phyloP scores from a whole-genome alignment of 495 filamentous ascomycete genomes.

The Penicillium pancosmium region DNA sequence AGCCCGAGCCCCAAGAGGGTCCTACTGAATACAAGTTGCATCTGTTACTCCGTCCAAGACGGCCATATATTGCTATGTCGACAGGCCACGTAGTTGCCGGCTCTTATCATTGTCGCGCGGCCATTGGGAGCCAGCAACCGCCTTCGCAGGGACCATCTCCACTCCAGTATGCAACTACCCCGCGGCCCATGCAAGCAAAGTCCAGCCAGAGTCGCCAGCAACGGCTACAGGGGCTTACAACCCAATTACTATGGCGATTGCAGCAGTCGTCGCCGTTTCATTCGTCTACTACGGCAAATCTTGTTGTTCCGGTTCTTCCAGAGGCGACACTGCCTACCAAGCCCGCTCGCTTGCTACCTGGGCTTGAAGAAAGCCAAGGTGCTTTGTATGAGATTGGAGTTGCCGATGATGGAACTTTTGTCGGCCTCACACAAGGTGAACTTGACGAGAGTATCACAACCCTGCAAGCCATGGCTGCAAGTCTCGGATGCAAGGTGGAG shows the following conservation, averaged over 20 bases:
- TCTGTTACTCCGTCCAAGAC: constrained; percentile 77
- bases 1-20: constrained; percentile 90
- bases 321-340: constrained; percentile 60
- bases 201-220: constrained; percentile 66
- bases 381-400: constrained; percentile 97
- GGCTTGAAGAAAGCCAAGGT: constrained; percentile 88
- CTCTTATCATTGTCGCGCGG: constrained; percentile 57
- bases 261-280: constrained; percentile 95
- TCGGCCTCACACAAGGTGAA: constrained; percentile 88
- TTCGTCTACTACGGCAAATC: constrained; percentile 66
- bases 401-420: constrained; percentile 88
- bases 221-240: constrained; percentile 86
- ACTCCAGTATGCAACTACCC: constrained; percentile 25
- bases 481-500: constrained; percentile 85
- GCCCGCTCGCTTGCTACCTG: constrained; percentile 68
- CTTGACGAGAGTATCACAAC: constrained; percentile 86
- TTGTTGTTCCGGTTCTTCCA: constrained; percentile 74
- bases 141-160: constrained; percentile 27
- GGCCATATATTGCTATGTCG: constrained; percentile 66
- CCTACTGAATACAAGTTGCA: constrained; percentile 97
- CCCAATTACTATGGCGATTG: constrained; percentile 90
- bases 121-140: constrained; percentile 13
- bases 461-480: constrained; percentile 85
- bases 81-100: constrained; percentile 62
- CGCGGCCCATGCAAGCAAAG: constrained; percentile 32